Conservation (phyloP, 495 filamentous ascomycete genomes). For the Jackrogersella multiformis region DNA sequence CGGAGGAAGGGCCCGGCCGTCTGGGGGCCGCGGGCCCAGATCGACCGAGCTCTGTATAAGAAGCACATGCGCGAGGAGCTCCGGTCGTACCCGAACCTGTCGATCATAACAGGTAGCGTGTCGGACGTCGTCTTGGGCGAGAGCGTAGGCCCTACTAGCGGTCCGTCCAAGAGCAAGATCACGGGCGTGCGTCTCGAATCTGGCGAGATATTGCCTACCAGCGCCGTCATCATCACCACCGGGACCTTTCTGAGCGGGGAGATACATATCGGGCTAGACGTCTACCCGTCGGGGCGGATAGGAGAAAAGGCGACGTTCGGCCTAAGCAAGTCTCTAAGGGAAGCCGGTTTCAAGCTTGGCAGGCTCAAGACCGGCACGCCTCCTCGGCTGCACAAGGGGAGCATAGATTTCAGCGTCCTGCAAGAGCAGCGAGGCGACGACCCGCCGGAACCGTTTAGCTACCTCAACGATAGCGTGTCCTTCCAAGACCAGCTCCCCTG, state of each 20-base stretch:
- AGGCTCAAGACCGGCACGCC: constrained; percentile 96
- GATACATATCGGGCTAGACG: constrained; percentile 92
- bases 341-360: constrained; percentile 91
- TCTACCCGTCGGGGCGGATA: constrained; percentile 87
- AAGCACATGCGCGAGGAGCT: constrained; percentile 93
- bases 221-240: constrained; percentile 90
- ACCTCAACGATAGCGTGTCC: constrained; percentile 78
- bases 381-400: constrained; percentile 81
- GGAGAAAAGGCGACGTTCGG: constrained; percentile 95
- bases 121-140: constrained; percentile 85
- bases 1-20: constrained; percentile 91
- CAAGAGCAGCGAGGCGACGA: constrained; percentile 82
- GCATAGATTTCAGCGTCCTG: constrained; percentile 80
- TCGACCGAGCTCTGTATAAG: constrained; percentile 90
- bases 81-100: constrained; percentile 74
- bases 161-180: constrained; percentile 71
- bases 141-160: constrained; percentile 57
- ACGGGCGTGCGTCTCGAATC: constrained; percentile 88
- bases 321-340: constrained; percentile 86
- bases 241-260: constrained; percentile 96
- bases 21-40: constrained; percentile 96
- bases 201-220: constrained; percentile 82
- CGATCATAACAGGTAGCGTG: constrained; percentile 84
- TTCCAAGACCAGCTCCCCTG: constrained; percentile 84
- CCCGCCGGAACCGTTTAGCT: constrained; percentile 90